Base-by-base conservation (phyloP, 441 rosid species). In the Biscutella laevigata region DNA sequence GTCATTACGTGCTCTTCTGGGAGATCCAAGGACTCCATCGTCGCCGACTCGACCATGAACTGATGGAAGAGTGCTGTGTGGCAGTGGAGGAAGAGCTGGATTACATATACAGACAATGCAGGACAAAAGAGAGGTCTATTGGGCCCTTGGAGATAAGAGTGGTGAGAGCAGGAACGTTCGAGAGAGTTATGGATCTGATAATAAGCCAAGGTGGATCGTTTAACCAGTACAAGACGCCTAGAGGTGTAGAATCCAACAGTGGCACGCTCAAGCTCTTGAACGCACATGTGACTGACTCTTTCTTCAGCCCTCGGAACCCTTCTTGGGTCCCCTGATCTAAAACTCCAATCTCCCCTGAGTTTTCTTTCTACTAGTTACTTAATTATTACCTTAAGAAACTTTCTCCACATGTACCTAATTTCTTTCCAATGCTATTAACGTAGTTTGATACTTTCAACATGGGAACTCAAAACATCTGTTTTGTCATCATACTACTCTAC, bases 1-100 rank as follows among this genome's bases (percentile, higher is more conserved):
- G 97, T 13, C 95, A 89, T 69, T 89, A 89, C 36, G 90, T 82
- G 33, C 74, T 88, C 33, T 88, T 65, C 72, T 88, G 97, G 97
- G 97, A 88, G 57, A 78, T 88, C 34, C 74, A 71, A 37, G 61
- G 70, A 17, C 49, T 62, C 14, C 15, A 42, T 2, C 12, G 15
- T 1, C 24, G 44, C 0, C 33, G 30, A 4, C 39, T 81, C 0
- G 77, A 79, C n/a, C 24, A 59, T 2, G 56, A 62, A 20, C 19
- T 81, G 42, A 66, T 82, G 25, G 75, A 80, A 56, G 88, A 78
- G 16, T 89, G 97, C 19, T 89, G 97, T 75, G 61, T 73, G 7
- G 61, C 78, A 0, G 85, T 86, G 13, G 97, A 89, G 62, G 95
- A 89, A 58, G 73, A 76, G 61, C 81, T 89, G 4, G 97, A 89